Evolutionary conservation across 306 rosid species (phyloP).

Genomic region (Myrica gale): DNA sequence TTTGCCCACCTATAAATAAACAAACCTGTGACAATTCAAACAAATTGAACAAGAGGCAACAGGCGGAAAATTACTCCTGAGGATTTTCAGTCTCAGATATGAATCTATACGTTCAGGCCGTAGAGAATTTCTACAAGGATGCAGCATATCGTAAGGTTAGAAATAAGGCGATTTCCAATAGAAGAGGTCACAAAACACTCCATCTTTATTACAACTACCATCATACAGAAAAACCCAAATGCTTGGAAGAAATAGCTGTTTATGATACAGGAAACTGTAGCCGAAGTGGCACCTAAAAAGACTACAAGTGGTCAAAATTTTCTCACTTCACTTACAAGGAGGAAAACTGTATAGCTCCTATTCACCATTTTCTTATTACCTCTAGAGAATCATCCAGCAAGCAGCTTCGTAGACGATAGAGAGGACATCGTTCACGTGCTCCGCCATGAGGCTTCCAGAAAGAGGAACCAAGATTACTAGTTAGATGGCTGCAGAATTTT

Average conservation of each 20-base stretch:
- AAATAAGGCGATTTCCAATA: background rate
- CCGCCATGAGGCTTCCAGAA: background rate
- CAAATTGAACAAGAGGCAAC: background rate
- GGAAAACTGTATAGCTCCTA: background rate
- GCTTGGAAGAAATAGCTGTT: background rate
- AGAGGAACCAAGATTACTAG: background rate
- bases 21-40: background rate
- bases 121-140: background rate
- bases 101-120: background rate
- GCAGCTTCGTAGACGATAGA: background rate
- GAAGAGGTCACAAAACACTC: background rate
- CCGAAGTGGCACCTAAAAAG: background rate
- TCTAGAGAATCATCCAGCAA: background rate
- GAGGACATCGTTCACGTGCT: background rate
- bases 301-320: constrained; percentile 1
- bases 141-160: background rate
- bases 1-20: background rate
- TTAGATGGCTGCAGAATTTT: background rate
- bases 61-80: background rate
- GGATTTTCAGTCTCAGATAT: background rate
- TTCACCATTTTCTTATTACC: background rate
- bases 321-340: background rate
- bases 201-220: background rate
- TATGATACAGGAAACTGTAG: background rate
- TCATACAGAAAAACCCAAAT: background rate